Conservation (phyloP, 257 asterid genomes). For the Fraxinus cuspidata region DNA sequence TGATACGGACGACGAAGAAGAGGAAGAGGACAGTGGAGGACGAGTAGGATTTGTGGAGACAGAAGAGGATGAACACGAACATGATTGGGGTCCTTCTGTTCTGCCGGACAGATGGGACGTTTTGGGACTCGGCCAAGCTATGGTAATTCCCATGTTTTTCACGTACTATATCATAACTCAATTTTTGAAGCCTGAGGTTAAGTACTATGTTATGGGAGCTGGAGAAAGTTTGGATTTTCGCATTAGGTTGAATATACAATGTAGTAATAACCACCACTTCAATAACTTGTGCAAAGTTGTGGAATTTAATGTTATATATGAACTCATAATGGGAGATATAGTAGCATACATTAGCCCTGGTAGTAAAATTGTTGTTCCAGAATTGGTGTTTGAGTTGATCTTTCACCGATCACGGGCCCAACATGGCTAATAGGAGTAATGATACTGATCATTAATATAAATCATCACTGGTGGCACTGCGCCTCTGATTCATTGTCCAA, state of each 20-base stretch:
- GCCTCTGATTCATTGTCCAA: not conserved
- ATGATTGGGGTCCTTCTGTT: conserved; percentile 25
- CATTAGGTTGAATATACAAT: not conserved
- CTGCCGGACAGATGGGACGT: conserved; percentile 81
- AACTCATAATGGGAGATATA: not conserved
- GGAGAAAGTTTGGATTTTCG: conserved; percentile 11
- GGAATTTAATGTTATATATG: not conserved
- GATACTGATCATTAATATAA: not conserved
- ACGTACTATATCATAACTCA: not conserved
- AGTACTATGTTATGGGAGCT: not conserved
- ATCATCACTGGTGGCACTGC: not conserved
- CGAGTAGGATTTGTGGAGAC: conserved; percentile 6
- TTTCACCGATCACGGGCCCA: not conserved
- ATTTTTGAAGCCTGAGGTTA: not conserved
- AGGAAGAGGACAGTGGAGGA: conserved; percentile 33
- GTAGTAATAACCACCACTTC: not conserved
- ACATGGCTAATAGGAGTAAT: not conserved
- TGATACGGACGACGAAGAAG: conserved; percentile 55
- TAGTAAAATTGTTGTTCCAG: not conserved
- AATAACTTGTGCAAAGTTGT: not conserved
- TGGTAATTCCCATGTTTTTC: conserved; percentile 46
- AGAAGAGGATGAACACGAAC: conserved; percentile 21
- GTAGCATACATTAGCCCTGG: not conserved
- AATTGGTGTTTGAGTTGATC: not conserved
- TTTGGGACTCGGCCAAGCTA: conserved; percentile 98